Evolutionary conservation across 2,329 filamentous ascomycete genomes (phyloP), one percentile per base, ranked within the genome.

Genomic region (Aulographum hederae): DNA sequence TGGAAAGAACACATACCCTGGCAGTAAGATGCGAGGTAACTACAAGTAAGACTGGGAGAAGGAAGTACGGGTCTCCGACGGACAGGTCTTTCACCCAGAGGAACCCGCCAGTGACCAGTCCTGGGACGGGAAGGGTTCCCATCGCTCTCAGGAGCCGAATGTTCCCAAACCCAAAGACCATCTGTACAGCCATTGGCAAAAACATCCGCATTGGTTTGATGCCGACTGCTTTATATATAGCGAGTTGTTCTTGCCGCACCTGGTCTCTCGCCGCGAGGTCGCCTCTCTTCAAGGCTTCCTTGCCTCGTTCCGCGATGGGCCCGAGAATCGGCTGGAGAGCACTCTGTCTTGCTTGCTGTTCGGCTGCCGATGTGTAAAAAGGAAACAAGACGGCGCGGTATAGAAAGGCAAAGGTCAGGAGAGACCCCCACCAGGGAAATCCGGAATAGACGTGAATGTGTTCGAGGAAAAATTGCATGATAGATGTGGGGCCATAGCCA

Each of bases 41-140:
- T 2, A 72, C 65, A 3, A 73, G 70, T 2, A 63, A 35, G 3
- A 70, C 39, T 2, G 89, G 89, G 19, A 95, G 57, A 26, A 89
- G 51, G 42, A 69, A 86, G 44, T 65, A 75, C 0, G 89, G 86
- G 52, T 98, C 89, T 2, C 68, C 52, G 15, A 72, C 47, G 0
- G 81, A 75, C 38, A 98, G 54, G 50, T 95, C 78, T 2, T 60
- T 55, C 41, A 95, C 68, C 89, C 89, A 98, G 26, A 73, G 55
- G 21, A 73, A 55, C 3, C 79, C 75, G 19, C 78, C 79, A 1
- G 56, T 58, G 43, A 79, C 68, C 40, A 95, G 52, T 1, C 71
- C 75, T 0, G 86, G 86, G 4, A 94, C 81, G 3, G 86, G 86
- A 30, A 95, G 57, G 15, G 61, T 52, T 1, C 70, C 54, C 78